Evolutionary conservation across 2,329 filamentous ascomycete species (phyloP).

Genomic region (Thelonectria rubi): DNA sequence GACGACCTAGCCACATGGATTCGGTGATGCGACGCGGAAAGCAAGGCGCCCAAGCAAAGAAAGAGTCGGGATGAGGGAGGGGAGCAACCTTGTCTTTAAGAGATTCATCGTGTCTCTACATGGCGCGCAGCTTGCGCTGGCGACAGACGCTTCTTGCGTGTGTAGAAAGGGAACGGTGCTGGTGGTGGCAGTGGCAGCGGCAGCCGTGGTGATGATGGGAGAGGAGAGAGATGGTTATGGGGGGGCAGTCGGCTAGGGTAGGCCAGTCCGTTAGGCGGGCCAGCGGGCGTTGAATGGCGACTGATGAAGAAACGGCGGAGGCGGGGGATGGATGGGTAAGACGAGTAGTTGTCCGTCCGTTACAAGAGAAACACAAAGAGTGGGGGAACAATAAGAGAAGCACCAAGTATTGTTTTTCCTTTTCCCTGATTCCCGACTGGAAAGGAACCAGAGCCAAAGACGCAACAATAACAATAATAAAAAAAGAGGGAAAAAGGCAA

Average conservation of each 20-base stretch:
- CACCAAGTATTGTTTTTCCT: background rate
- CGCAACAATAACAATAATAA: background rate
- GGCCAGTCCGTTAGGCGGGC: slow-evolving; percentile 7
- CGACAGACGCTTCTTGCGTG: slow-evolving; percentile 20
- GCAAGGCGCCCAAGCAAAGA: background rate
- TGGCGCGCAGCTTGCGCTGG: slow-evolving; percentile 47
- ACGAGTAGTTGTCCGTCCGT: background rate
- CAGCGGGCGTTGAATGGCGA: slow-evolving; percentile 8
- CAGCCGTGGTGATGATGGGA: slow-evolving; percentile 10
- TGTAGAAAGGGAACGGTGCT: background rate
- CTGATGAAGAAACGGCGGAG: slow-evolving; percentile 7
- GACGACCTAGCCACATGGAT: background rate
- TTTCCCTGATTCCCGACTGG: background rate
- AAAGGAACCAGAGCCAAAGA: slow-evolving; percentile 2
- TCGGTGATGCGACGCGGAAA: slow-evolving; percentile 1
- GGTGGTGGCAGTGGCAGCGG: background rate
- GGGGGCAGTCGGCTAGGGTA: slow-evolving; percentile 4
- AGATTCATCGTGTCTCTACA: slow-evolving; percentile 54
- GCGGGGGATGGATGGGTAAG: slow-evolving; percentile 13
- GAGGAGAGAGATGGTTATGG: slow-evolving; percentile 16
- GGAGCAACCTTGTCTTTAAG: slow-evolving; percentile 54
- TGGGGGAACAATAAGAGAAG: background rate
- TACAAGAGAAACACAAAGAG: slow-evolving; percentile 14
- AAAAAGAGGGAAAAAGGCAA: background rate
- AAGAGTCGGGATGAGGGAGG: slow-evolving; percentile 22